Evolutionary conservation across 345 rosid genomes (phyloP).

Genomic region (Rhizophora mangle): DNA sequence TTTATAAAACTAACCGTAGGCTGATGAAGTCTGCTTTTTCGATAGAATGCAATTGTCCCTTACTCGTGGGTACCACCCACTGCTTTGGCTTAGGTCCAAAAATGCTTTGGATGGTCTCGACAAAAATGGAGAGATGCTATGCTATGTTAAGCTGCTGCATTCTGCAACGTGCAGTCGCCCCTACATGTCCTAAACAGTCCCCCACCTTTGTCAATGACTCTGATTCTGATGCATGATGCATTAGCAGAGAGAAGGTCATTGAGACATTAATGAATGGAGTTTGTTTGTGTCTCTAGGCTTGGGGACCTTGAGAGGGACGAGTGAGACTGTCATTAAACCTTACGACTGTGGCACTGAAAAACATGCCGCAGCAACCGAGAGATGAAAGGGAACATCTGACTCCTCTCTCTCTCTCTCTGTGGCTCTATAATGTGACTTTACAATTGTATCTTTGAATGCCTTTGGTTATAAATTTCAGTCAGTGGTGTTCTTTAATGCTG

Average conservation of each 20-base stretch:
- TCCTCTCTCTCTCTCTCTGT: constrained; percentile 6
- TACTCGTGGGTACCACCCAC: no score
- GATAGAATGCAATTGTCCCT: no score
- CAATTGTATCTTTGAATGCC: constrained; percentile 5
- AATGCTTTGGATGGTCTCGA: no score
- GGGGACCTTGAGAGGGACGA: constrained; percentile 39
- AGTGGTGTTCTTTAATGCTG: constrained; percentile 28
- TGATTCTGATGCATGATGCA: constrained; percentile 29
- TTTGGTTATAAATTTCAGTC: constrained; percentile 28
- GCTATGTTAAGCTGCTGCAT: neutral
- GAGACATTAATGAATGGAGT: constrained; percentile 17
- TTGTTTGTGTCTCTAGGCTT: constrained; percentile 39
- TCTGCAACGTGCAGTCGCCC: neutral
- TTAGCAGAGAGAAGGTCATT: neutral
- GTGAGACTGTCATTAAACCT: constrained; percentile 25
- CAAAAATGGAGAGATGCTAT: constrained; percentile 26
- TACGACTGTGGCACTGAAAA: constrained; percentile 71
- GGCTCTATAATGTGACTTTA: no score
- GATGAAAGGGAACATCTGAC: constrained; percentile 17
- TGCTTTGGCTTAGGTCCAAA: no score
- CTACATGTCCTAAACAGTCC: neutral
- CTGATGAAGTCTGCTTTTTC: no score
- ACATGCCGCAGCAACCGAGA: constrained; percentile 35
- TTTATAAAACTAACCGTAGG: no score
- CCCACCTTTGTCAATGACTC: constrained; percentile 5